A percentile compares a stretch with the other conserved stretches of the same genome.
These are phyloP conservation scores for Sugiyamaella sp. DNA, from an alignment of 1,139 yeast genomes.

Conservation along the genomic window DNA sequence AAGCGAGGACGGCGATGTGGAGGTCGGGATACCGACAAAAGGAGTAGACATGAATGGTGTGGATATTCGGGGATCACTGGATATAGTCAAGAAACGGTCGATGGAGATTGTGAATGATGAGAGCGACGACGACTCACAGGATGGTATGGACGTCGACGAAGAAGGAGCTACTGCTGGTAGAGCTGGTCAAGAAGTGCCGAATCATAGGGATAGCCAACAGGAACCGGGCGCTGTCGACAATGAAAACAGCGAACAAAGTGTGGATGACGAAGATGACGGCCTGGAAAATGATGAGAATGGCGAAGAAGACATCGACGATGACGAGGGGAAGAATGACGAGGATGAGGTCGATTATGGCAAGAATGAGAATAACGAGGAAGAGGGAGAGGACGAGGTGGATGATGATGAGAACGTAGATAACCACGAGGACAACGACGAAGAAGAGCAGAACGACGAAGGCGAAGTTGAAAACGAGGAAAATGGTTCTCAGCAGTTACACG, in stretches of 20 bases:
- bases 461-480: not conserved
- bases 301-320: not conserved
- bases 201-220: too few species aligned
- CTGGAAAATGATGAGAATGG: not conserved
- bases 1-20: too few species aligned
- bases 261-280: not conserved
- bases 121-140: too few species aligned
- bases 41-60: too few species aligned
- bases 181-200: too few species aligned
- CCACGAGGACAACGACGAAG: slow-evolving; percentile 2
- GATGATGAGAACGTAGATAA: not conserved
- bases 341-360: not conserved
- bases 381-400: not conserved
- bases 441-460: not conserved
- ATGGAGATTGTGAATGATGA: too few species aligned
- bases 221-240: too few species aligned
- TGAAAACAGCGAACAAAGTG: too few species aligned
- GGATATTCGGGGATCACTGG: too few species aligned
- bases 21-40: too few species aligned
- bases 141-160: too few species aligned
- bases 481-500: not conserved
- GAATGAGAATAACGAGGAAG: not conserved
- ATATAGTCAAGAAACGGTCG: not conserved
- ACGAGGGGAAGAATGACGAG: not conserved
- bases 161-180: too few species aligned